phyloP scores from a whole-genome alignment of 345 rosid genomes.

The Passiflora organensis region DNA sequence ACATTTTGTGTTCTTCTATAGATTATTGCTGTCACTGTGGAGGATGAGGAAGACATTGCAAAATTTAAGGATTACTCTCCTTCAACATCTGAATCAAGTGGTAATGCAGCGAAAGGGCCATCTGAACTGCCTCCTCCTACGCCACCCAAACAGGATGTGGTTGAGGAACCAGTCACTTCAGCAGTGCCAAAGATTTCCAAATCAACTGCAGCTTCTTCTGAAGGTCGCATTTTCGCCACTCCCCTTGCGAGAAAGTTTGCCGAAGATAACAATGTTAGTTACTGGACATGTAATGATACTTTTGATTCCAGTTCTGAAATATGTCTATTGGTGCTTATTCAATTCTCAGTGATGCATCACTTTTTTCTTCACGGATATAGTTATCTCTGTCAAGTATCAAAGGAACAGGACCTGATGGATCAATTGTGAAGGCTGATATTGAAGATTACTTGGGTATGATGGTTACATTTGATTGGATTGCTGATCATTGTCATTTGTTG shows the following conservation, averaged over 20 bases:
- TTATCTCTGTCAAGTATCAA: slow-evolving; percentile 72
- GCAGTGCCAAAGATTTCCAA: slow-evolving; percentile 56
- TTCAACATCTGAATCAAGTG: slow-evolving; percentile 35
- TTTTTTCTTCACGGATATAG: slow-evolving; percentile 30
- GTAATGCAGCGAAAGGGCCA: slow-evolving; percentile 40
- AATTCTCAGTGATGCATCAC: slow-evolving; percentile 7
- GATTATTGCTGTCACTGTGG: slow-evolving; percentile 86
- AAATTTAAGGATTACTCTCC: slow-evolving; percentile 90
- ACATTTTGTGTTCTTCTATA: slow-evolving; percentile 19
- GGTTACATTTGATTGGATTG: slow-evolving; percentile 2
- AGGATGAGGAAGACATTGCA: slow-evolving; percentile 76
- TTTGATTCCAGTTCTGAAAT: not conserved
- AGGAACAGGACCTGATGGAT: slow-evolving; percentile 94
- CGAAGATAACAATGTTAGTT: slow-evolving; percentile 69
- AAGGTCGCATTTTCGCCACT: slow-evolving; percentile 79
- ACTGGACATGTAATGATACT: not conserved
- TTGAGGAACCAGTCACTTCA: slow-evolving; percentile 48
- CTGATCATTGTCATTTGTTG: slow-evolving; percentile 2
- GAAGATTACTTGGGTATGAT: slow-evolving; percentile 83
- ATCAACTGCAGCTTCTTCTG: slow-evolving; percentile 43
- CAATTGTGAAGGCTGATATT: slow-evolving; percentile 80
- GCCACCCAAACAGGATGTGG: slow-evolving; percentile 53
- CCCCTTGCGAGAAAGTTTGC: slow-evolving; percentile 90
- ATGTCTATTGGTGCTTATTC: not conserved
- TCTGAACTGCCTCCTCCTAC: slow-evolving; percentile 38